Conservation (phyloP, 345 rosid species). For the Arabis hirsuta region DNA sequence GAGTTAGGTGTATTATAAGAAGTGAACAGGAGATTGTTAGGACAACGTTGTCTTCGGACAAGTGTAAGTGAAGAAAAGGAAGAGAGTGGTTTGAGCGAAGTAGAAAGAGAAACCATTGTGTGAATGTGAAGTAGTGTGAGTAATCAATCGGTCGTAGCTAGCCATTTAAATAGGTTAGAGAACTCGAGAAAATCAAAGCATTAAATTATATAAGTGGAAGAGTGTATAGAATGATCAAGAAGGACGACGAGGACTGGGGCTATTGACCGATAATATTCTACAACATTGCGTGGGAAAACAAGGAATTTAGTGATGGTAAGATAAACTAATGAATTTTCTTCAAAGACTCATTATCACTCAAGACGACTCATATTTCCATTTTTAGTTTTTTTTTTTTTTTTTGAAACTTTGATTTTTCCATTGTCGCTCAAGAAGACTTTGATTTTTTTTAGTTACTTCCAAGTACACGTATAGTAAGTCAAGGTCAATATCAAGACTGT, state of each 20-base stretch:
- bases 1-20: constrained; percentile 5
- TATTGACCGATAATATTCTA: too few relatives aligned
- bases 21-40: constrained; percentile 2
- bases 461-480: not conserved
- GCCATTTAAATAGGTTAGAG: constrained; percentile 20
- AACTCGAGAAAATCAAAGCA: not conserved
- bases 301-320: not conserved
- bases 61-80: constrained; percentile 12
- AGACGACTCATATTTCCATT: not conserved
- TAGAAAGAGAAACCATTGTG: constrained; percentile 28
- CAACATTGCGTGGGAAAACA: not conserved
- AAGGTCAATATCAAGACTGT: not conserved
- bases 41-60: not conserved
- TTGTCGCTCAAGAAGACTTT: too few relatives aligned
- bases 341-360: not conserved
- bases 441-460: not conserved
- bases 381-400: too few relatives aligned
- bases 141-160: not conserved
- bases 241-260: not conserved
- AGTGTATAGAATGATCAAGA: not conserved
- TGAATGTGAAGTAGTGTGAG: constrained; percentile 2
- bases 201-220: not conserved
- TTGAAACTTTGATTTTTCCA: too few relatives aligned
- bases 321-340: constrained; percentile 2
- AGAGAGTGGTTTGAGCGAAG: not conserved